phyloP scores from a whole-genome alignment of 2,329 filamentous ascomycete genomes.

The Metarhizium rileyi region DNA sequence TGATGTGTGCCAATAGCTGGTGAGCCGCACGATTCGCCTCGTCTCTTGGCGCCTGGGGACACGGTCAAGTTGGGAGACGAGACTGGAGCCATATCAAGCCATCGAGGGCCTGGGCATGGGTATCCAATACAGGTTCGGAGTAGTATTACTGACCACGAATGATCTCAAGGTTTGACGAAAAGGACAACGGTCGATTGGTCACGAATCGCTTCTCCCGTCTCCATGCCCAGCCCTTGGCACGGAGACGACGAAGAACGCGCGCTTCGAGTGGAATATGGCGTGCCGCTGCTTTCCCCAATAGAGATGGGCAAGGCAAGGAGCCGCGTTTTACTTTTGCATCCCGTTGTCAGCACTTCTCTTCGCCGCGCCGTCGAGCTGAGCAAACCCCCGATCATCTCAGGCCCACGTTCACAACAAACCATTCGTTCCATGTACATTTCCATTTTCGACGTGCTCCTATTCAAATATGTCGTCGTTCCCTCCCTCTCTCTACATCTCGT shows the following conservation, averaged over 20 bases:
- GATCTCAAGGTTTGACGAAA: too few species aligned
- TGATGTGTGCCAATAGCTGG: neutral
- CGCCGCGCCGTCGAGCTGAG: neutral
- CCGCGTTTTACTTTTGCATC: slow-evolving; percentile 4
- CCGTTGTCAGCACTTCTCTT: neutral
- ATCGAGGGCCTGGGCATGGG: too few species aligned
- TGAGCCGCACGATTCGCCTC: neutral
- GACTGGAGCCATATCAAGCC: neutral
- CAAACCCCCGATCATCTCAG: too few species aligned
- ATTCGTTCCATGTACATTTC: too few species aligned
- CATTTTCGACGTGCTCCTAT: too few species aligned
- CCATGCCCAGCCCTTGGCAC: neutral
- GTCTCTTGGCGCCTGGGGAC: neutral
- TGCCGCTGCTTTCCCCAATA: neutral
- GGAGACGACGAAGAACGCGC: neutral
- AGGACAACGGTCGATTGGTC: neutral
- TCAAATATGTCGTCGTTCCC: too few species aligned
- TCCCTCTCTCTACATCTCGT: too few species aligned
- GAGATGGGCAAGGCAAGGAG: neutral
- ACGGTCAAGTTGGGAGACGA: neutral
- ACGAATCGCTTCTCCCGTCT: neutral
- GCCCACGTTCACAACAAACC: too few species aligned
- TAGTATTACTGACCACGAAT: too few species aligned
- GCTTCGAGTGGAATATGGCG: neutral
- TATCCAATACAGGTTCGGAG: too few species aligned